Conservation (phyloP, 768 basidiomycete species). For the Russula emetica region DNA sequence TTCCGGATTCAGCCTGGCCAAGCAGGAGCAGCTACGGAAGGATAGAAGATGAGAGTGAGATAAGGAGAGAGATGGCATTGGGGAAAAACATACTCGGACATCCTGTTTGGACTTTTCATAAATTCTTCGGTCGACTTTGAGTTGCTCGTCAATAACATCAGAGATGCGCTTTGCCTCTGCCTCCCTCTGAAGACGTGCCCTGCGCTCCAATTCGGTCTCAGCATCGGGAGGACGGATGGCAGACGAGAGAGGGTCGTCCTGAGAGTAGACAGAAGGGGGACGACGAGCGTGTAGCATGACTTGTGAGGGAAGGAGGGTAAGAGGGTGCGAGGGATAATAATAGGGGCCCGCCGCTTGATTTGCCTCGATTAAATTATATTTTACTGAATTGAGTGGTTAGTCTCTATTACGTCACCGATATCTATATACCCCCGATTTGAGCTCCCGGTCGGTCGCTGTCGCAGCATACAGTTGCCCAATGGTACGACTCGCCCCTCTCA, state of each 20-base stretch:
- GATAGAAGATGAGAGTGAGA: constrained; percentile 24
- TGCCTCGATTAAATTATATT: not conserved
- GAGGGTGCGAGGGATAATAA: constrained; percentile 20
- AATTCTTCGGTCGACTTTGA: constrained; percentile 64
- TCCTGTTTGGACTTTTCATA: constrained; percentile 63
- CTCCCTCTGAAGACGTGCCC: constrained; percentile 56
- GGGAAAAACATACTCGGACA: constrained; percentile 53
- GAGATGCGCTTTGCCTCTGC: constrained; percentile 71
- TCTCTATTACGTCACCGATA: constrained; percentile 2
- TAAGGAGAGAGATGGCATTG: too few species aligned
- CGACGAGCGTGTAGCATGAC: constrained; percentile 47
- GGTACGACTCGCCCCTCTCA: constrained; percentile 8
- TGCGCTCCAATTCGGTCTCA: constrained; percentile 65
- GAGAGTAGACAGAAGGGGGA: constrained; percentile 61
- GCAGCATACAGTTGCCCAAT: not conserved
- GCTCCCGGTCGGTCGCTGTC: too few species aligned
- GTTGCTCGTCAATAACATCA: constrained; percentile 78
- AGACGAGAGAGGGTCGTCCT: constrained; percentile 70
- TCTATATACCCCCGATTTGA: not conserved
- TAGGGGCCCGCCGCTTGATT: not conserved
- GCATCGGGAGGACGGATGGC: constrained; percentile 59
- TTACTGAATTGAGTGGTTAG: not conserved
- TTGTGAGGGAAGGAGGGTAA: constrained; percentile 18
- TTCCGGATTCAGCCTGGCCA: constrained; percentile 76
- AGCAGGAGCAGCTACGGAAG: constrained; percentile 58